Conservation (phyloP, 2,329 filamentous ascomycete genomes). For the Apiospora pterosperma region DNA sequence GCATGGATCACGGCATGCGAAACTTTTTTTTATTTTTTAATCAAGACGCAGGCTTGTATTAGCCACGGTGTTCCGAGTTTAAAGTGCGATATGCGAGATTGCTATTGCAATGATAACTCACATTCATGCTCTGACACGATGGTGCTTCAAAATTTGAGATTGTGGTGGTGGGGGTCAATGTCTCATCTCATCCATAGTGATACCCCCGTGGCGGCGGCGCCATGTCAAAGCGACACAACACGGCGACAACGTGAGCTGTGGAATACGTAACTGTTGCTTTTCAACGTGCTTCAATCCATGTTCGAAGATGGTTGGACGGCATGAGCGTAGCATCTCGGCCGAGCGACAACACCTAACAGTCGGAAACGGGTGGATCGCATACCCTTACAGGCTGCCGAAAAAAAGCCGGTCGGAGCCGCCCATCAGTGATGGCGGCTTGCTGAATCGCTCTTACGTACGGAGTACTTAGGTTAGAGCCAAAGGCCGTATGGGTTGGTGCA, state of each 20-base stretch:
- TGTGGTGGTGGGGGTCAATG: neutral
- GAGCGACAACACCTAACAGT: neutral
- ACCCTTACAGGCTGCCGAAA: neutral
- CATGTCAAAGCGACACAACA: neutral
- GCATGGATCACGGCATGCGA: neutral
- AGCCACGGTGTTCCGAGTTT: constrained; percentile 1
- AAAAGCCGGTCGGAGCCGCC: neutral
- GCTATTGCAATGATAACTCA: neutral
- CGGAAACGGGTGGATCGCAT: neutral
- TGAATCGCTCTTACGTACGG: neutral
- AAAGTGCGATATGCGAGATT: neutral
- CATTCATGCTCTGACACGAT: neutral
- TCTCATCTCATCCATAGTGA: neutral
- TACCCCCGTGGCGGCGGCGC: neutral
- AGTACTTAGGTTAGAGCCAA: neutral
- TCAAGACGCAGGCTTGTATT: neutral
- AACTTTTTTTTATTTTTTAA: too few species aligned
- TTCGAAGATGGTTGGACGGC: neutral
- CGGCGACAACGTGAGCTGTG: neutral
- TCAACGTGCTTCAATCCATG: neutral
- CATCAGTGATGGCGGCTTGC: neutral
- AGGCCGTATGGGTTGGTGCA: neutral
- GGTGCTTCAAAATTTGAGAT: neutral
- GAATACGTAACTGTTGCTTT: neutral
- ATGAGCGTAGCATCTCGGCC: neutral